phyloP scores from a whole-genome alignment of 2,329 filamentous ascomycete genomes.

The Alternaria arbusti region DNA sequence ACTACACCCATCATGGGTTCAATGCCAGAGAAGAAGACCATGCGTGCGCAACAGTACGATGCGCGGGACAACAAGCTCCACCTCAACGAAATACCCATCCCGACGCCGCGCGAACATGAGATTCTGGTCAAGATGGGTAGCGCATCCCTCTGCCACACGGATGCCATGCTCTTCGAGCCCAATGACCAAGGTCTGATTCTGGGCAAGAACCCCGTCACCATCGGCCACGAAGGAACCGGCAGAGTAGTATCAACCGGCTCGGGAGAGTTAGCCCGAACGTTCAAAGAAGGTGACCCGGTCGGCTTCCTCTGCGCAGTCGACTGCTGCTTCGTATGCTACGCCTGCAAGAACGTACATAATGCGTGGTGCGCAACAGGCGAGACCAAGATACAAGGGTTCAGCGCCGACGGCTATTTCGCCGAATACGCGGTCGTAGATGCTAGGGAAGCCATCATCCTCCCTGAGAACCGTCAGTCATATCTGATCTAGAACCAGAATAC shows the following conservation, averaged over 20 bases:
- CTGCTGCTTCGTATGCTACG: slow-evolving; percentile 42
- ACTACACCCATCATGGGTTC: slow-evolving; percentile 19
- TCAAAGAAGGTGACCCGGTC: slow-evolving; percentile 41
- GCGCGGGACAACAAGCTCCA: slow-evolving; percentile 45
- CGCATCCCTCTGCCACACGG: slow-evolving; percentile 51
- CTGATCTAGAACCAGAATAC: background rate
- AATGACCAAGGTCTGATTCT: slow-evolving; percentile 43
- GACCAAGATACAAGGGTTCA: slow-evolving; percentile 41
- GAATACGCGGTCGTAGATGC: slow-evolving; percentile 42
- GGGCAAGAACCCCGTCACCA: slow-evolving; percentile 40
- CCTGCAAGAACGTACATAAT: slow-evolving; percentile 40
- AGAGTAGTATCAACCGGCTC: slow-evolving; percentile 34
- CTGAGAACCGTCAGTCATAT: slow-evolving; percentile 28
- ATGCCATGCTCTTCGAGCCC: slow-evolving; percentile 47
- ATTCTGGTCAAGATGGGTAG: slow-evolving; percentile 49
- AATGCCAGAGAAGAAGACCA: slow-evolving; percentile 24
- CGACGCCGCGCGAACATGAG: slow-evolving; percentile 51
- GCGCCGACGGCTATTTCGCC: slow-evolving; percentile 37
- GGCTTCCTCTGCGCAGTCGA: slow-evolving; percentile 43
- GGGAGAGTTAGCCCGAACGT: slow-evolving; percentile 30
- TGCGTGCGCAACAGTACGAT: slow-evolving; percentile 43
- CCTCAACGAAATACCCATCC: slow-evolving; percentile 55
- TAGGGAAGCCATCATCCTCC: slow-evolving; percentile 36
- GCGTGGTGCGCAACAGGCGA: slow-evolving; percentile 37
- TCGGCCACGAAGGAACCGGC: slow-evolving; percentile 44